phyloP scores from a whole-genome alignment of 441 rosid species.

The Gossypium trilobum region DNA sequence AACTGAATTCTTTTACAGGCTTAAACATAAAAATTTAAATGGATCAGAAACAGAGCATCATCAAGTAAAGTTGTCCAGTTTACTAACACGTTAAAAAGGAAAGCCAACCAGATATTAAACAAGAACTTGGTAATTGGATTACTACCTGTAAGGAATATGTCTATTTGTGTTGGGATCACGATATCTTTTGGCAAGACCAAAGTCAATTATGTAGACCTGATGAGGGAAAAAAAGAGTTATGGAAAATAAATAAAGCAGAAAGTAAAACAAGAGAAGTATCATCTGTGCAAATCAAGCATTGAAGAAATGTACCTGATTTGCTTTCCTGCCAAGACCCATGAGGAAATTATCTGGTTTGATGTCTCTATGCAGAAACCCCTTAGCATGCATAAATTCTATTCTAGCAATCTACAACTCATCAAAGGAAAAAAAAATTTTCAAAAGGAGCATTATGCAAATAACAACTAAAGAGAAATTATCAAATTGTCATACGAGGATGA shows the following conservation, averaged over 20 bases:
- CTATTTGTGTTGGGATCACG: slow-evolving; percentile 55
- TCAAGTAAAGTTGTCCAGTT: not conserved
- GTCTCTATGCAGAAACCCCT: slow-evolving; percentile 40
- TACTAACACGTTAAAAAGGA: not conserved
- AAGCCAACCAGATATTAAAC: not conserved
- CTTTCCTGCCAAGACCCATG: slow-evolving; percentile 41
- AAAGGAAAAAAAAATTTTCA: not conserved
- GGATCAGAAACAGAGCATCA: not conserved
- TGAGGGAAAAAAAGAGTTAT: not conserved
- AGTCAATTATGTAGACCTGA: slow-evolving; percentile 67
- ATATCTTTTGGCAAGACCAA: slow-evolving; percentile 70
- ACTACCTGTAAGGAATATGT: slow-evolving; percentile 62
- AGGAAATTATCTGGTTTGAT: slow-evolving; percentile 45
- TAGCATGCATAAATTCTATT: slow-evolving; percentile 37
- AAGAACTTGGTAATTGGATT: not conserved
- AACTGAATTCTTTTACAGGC: not conserved
- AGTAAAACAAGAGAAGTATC: not conserved
- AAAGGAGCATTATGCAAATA: not conserved
- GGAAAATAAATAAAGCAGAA: slow-evolving; percentile 9
- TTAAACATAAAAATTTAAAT: not conserved
- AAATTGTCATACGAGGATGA: not conserved
- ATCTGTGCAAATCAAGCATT: slow-evolving; percentile 5
- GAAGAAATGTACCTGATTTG: slow-evolving; percentile 27
- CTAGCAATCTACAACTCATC: slow-evolving; percentile 25
- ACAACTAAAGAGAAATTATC: not conserved